Percentiles rank a stretch among this genome's conserved stretches.
Evolutionary conservation across 2,329 filamentous ascomycete species (phyloP).

Genomic region (Botrytis hyacinthi): DNA sequence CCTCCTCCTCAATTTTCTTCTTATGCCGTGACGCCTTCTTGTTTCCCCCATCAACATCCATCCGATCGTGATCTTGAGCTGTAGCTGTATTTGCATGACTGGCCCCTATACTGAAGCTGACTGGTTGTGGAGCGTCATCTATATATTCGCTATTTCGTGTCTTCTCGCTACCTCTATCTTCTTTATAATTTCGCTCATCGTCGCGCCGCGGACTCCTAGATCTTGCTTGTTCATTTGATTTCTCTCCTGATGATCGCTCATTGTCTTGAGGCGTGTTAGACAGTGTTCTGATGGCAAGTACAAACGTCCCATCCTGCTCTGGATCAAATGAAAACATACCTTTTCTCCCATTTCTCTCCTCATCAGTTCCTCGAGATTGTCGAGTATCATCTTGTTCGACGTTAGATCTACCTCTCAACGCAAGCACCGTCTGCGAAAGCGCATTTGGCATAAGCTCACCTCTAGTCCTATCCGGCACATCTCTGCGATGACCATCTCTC

Average conservation of each 20-base stretch:
- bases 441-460: slow-evolving; percentile 17
- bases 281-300: slow-evolving; percentile 17
- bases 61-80: slow-evolving; percentile 35
- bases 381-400: slow-evolving; percentile 1
- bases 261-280: slow-evolving; percentile 29
- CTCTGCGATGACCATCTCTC: slow-evolving; percentile 10
- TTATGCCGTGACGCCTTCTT: slow-evolving; percentile 35
- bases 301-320: background rate
- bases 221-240: slow-evolving; percentile 26
- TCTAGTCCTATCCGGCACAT: slow-evolving; percentile 21
- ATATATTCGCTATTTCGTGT: slow-evolving; percentile 9
- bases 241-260: slow-evolving; percentile 28
- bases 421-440: slow-evolving; percentile 16
- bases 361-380: slow-evolving; percentile 6
- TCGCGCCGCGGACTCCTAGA: slow-evolving; percentile 24
- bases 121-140: slow-evolving; percentile 32
- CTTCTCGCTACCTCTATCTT: slow-evolving; percentile 24
- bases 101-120: slow-evolving; percentile 36
- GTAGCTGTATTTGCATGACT: slow-evolving; percentile 22
- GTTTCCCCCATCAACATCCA: slow-evolving; percentile 36
- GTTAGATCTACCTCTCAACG: slow-evolving; percentile 22
- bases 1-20: slow-evolving; percentile 28
- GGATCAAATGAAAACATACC: slow-evolving; percentile 11
- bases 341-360: slow-evolving; percentile 19
- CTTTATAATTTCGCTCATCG: slow-evolving; percentile 22